Evolutionary conservation across 179 eudicot species (phyloP), one percentile per base, ranked within the genome.

Genomic region (Vitellaria paradoxa): DNA sequence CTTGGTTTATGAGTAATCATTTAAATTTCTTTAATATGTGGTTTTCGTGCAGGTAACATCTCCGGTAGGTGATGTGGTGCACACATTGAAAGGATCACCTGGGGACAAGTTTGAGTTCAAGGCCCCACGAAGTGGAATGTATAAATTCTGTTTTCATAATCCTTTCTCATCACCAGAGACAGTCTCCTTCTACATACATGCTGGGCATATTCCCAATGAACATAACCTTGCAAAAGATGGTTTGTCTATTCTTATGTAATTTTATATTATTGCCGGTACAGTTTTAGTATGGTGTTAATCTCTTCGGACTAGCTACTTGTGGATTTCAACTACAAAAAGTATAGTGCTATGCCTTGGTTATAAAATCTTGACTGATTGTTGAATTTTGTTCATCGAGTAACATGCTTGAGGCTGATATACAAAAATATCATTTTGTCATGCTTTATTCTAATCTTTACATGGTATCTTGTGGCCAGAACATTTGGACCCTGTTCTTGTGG

Each of bases 221-320:
- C 93, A 92, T 73, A 85, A 92, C 84, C 95, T 94, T 46, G 97
- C 98, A 40, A 94, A 94, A 86, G 97, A 92, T 85, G 98, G 98
- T 94, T 70, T 75, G 98, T 87, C 23, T 42, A 7, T 49, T 52
- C 65, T 56, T 70, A 26, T 72, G 56, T 40, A 57, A 65, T 26
- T n/a, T n/a, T 77, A 12, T 10, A n/a, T 53, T 63, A 53, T 73
- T 20, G 63, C 13, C 67, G 4, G 30, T 61, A 21, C n/a, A 26
- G 23, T 30, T 56, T 42, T 24, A 23, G 37, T 30, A 30, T 74
- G 21, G 49, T 65, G 21, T n/a, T 17, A 1, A 45, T 30, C 23
- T 26, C 10, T 65, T 47, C 52, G 20, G 20, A 23, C n/a, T 60
- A 24, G 20, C 24, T 56, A 56, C 20, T 77, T 42, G 10, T 59